phyloP scores from a whole-genome alignment of 345 rosid genomes.

The Eucalyptus pauciflora region DNA sequence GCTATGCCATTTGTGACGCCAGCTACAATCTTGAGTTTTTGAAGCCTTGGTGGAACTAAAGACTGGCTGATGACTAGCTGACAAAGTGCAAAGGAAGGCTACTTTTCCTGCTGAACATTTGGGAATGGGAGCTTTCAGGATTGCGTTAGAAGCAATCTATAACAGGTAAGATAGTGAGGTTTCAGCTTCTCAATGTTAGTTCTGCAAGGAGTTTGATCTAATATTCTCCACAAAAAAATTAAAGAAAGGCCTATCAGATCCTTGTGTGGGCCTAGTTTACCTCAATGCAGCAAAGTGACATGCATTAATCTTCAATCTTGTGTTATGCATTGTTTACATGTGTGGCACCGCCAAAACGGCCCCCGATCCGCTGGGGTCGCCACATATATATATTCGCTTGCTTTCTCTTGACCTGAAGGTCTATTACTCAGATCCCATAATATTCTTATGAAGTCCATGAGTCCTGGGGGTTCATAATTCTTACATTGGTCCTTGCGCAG shows the following conservation, averaged over 20 bases:
- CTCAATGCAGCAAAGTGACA: not conserved
- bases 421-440: too few species aligned
- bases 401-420: too few species aligned
- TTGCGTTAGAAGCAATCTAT: conserved; percentile 71
- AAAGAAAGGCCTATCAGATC: not conserved
- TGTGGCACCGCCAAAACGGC: too few species aligned
- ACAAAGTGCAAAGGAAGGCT: conserved; percentile 46
- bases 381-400: too few species aligned
- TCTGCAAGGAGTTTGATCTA: not conserved
- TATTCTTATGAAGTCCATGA: too few species aligned
- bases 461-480: too few species aligned
- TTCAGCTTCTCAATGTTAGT: not conserved
- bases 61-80: conserved; percentile 1
- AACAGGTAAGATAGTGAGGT: conserved; percentile 35
- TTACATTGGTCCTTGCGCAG: too few species aligned
- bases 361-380: too few species aligned
- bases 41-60: not conserved
- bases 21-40: not conserved
- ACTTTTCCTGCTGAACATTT: conserved; percentile 76
- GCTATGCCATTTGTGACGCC: not conserved
- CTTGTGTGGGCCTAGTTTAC: not conserved
- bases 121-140: conserved; percentile 88
- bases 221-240: not conserved
- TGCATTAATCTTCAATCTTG: not conserved
- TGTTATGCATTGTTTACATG: too few species aligned